These are phyloP conservation scores for Lentithecium fluviatile DNA, from an alignment of 495 filamentous ascomycete genomes.

Conservation along the genomic window DNA sequence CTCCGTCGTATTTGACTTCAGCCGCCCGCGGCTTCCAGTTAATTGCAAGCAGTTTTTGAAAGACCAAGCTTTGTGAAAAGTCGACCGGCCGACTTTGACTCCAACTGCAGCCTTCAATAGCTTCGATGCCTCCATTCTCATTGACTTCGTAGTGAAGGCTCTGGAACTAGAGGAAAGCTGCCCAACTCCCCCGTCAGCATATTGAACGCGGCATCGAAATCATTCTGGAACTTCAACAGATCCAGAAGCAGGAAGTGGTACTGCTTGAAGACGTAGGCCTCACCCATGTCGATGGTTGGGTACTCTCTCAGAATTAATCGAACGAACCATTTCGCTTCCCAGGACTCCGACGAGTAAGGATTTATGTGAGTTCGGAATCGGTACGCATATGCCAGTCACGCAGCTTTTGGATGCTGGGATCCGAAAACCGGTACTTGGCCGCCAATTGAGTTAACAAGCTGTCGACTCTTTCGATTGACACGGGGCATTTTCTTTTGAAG, in stretches of 20 bases:
- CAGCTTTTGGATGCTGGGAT: conserved; percentile 14
- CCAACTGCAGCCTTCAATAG: conserved; percentile 63
- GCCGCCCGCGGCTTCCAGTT: conserved; percentile 62
- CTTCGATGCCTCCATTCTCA: conserved; percentile 46
- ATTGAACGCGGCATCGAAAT: conserved; percentile 53
- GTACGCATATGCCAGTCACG: conserved; percentile 6
- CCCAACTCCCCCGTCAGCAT: conserved; percentile 48
- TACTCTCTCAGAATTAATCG: conserved; percentile 77
- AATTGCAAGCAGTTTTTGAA: conserved; percentile 73
- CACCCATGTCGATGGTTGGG: conserved; percentile 57
- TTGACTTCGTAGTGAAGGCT: conserved; percentile 39
- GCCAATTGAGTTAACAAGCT: conserved; percentile 20
- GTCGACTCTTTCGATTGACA: conserved; percentile 16
- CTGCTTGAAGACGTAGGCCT: conserved; percentile 38
- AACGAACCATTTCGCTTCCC: conserved; percentile 87
- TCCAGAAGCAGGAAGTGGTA: conserved; percentile 52
- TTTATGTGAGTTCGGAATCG: conserved; percentile 8
- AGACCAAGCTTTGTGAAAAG: conserved; percentile 71
- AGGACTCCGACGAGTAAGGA: conserved; percentile 49
- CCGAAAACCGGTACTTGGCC: conserved; percentile 27
- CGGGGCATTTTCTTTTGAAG: conserved; percentile 9
- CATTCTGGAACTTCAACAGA: conserved; percentile 66
- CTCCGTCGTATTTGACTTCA: conserved; percentile 83
- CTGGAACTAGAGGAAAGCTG: conserved; percentile 47
- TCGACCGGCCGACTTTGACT: conserved; percentile 70